Base-by-base conservation (phyloP, 2,329 filamentous ascomycete genomes). In the Aschersonia sp. region DNA sequence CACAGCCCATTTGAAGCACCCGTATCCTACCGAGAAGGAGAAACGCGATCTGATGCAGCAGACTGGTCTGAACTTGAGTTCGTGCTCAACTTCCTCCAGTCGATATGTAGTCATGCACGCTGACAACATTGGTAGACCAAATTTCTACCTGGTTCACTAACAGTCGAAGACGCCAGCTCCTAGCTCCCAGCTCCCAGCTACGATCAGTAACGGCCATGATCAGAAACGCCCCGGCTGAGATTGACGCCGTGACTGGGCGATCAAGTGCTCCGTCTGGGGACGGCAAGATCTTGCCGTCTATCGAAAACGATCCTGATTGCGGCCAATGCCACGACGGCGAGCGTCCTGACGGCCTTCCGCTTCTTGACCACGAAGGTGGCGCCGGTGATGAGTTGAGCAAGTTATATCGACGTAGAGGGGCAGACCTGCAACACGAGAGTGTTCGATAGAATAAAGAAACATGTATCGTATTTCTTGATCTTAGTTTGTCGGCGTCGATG, bases 1-100 rank as follows among this genome's bases (percentile, higher is more conserved):
- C 54, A 66, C 81, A 46, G 72, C 73, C n/a, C 84, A 92, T 62
- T 64, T 88, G 6, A 71, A 80, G 51, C 87, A 92, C 58, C 87
- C 87, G 0, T 94, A 94, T 60, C 87, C 87, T 1, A 88, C 81
- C 5, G 86, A 94, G 62, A 86, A 94, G 52, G 84, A 94, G 66
- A 94, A 94, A 64, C 79, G 89, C 59, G 78, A 85, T 50, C 71
- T 94, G 44, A 87, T 88, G 73, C 74, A 75, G 43, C 71, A 79
- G 58, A 94, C 87, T 1, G 80, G 80, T 1, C 69, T 95, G 31
- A 83, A 85, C 47, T 82, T 94, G 68, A 89, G 83, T 78, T 72
- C 69, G 79, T 76, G 60, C 54, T 44, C n/a, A n/a, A n/a, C n/a
- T n/a, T n/a, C n/a, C n/a, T n/a, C n/a, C n/a, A n/a, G n/a, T n/a